Evolutionary conservation across 2,329 filamentous ascomycete species (phyloP).

Genomic region (Orbilia brochopaga): DNA sequence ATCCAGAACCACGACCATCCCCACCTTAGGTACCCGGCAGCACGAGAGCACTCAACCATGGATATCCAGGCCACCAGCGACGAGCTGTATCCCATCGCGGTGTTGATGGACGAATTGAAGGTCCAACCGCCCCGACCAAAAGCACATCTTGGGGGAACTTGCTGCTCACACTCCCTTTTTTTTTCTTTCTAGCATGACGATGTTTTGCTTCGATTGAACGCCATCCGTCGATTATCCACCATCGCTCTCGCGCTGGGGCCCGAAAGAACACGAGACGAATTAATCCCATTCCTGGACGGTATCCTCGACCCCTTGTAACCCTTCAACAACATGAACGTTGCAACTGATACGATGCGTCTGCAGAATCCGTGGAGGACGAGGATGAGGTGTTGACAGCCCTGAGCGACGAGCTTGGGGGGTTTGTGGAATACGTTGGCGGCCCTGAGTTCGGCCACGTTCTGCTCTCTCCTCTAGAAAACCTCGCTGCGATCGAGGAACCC

Average conservation of each 20-base stretch:
- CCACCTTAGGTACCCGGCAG: slow-evolving; percentile 10
- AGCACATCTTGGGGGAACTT: not conserved
- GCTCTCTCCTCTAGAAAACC: slow-evolving; percentile 93
- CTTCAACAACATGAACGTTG: slow-evolving; percentile 12
- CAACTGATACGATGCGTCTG: slow-evolving; percentile 18
- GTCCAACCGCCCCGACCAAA: slow-evolving; percentile 63
- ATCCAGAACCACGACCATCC: slow-evolving; percentile 10
- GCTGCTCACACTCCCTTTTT: not conserved
- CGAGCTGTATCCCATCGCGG: slow-evolving; percentile 99
- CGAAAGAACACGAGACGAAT: slow-evolving; percentile 95
- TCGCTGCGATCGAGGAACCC: slow-evolving; percentile 97
- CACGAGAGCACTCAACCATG: slow-evolving; percentile 50
- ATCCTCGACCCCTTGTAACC: slow-evolving; percentile 59
- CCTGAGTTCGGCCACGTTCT: slow-evolving; percentile 94
- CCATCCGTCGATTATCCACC: slow-evolving; percentile 95
- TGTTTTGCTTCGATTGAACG: slow-evolving; percentile 95
- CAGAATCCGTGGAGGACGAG: slow-evolving; percentile 98
- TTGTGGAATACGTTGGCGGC: slow-evolving; percentile 97
- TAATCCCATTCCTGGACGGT: slow-evolving; percentile 99
- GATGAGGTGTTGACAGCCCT: slow-evolving; percentile 96
- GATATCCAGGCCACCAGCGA: slow-evolving; percentile 71
- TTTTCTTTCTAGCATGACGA: slow-evolving; percentile 67
- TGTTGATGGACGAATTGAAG: slow-evolving; percentile 99
- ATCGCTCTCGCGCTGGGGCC: slow-evolving; percentile 95
- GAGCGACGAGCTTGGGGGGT: slow-evolving; percentile 93